Conservation (phyloP, 2,329 filamentous ascomycete species). For the Fusarium pseudocircinatum region DNA sequence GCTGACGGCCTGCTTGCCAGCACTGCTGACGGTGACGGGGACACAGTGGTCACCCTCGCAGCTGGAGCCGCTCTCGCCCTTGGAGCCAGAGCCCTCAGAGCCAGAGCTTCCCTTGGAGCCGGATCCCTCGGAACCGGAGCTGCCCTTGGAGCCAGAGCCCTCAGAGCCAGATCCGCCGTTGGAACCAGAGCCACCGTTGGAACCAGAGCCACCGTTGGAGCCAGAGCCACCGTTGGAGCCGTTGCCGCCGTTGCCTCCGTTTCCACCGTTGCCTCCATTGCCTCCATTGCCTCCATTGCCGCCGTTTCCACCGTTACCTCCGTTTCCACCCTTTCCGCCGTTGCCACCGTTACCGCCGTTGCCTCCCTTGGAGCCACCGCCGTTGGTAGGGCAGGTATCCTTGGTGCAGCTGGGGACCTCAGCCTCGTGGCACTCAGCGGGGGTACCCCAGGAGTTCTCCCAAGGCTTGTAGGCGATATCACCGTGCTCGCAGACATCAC, state of each 20-base stretch:
- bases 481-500: slow-evolving; percentile 21
- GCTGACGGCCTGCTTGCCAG: slow-evolving; percentile 36
- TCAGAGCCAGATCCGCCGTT: background rate
- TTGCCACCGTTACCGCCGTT: background rate
- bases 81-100: background rate
- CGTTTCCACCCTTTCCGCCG: background rate
- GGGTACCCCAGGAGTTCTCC: slow-evolving; percentile 25
- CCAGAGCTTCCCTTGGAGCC: background rate
- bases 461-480: slow-evolving; percentile 39
- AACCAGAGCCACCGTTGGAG: background rate
- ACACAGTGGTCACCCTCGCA: background rate
- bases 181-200: background rate
- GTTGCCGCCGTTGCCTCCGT: fast-evolving
- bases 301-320: fast-evolving
- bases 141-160: background rate
- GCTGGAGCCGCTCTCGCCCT: background rate
- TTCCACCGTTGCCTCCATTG: fast-evolving
- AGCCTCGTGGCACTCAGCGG: slow-evolving; percentile 3
- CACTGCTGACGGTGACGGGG: slow-evolving; percentile 29
- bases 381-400: slow-evolving; percentile 2
- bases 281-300: fast-evolving
- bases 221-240: background rate
- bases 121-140: background rate
- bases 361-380: background rate
- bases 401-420: slow-evolving; percentile 6